Evolutionary conservation across 2,329 filamentous ascomycete species (phyloP), one percentile per base, ranked within the genome.

Genomic region (Alternaria conjuncta): DNA sequence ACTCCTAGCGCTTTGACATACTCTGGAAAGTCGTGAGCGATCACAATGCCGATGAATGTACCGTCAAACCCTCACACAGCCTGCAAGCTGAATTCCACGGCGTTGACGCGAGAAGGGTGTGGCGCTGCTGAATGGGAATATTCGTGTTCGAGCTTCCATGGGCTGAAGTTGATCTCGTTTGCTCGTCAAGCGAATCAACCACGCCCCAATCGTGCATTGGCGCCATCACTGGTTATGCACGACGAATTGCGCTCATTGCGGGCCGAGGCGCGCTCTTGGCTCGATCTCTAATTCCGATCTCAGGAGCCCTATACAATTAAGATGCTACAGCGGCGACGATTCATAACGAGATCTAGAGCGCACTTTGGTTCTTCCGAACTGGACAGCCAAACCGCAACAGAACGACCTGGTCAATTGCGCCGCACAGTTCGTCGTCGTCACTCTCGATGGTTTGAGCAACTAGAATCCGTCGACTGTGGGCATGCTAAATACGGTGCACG

Each of bases 111-210:
- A 46, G 44, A 10, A 2, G 12, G 1, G 20, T 15, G 12, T 21
- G 4, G 20, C 12, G 20, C 44, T 0, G 21, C 44, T 25, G 44
- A 21, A 46, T 15, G 20, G 7, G 44, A 41, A 41, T 46, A 15
- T 23, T 20, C 15, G 44, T 23, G 20, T 46, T 23, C 7, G 20
- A 46, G 12, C 43, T 45, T 8, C 18, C 44, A 9, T 46, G 44
- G 20, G 20, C 44, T 46, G 20, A 23, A 23, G 12, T 46, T 46
- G 44, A 25, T 46, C 21, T 46, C 44, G 55, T 56, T 55, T n/a
- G 56, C 63, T 6, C 44, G 20, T 25, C 44, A 23, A 46, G 44
- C 44, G 44, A 46, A 0, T 46, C 20, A 0, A 23, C 44, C 20
- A 23, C 20, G 44, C 44, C 44, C 10, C 44, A 46, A 23, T 23